These are phyloP conservation scores for Phaffia rhodozyma DNA, from an alignment of 1,284 basidiomycete species.

Conservation along the genomic window DNA sequence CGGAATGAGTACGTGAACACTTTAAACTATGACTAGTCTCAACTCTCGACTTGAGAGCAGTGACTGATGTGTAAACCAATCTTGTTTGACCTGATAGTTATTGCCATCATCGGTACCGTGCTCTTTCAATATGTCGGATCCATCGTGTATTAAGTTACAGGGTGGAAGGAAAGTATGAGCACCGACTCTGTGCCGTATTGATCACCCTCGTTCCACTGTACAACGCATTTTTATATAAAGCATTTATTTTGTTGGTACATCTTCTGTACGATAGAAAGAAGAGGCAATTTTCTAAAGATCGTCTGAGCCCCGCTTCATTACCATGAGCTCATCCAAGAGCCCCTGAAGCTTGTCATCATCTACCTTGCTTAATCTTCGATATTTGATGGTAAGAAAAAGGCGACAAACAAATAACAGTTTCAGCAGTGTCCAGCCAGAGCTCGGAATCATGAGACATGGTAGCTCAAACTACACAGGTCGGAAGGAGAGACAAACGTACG, in stretches of 20 bases:
- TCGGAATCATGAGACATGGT: not conserved
- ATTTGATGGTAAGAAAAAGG: not conserved
- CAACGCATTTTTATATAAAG: too few relatives aligned
- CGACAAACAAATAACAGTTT: too few relatives aligned
- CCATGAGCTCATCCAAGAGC: conserved; percentile 70
- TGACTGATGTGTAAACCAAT: not conserved
- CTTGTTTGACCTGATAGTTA: not conserved
- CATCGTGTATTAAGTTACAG: too few relatives aligned
- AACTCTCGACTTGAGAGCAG: not conserved
- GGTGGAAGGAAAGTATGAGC: too few relatives aligned
- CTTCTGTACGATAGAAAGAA: too few relatives aligned
- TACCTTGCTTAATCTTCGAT: conserved; percentile 61
- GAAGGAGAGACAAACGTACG: conserved; percentile 38
- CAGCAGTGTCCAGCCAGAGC: too few relatives aligned
- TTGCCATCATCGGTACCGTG: conserved; percentile 2
- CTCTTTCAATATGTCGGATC: conserved; percentile 10
- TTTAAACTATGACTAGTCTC: not conserved
- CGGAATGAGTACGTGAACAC: conserved; percentile 2
- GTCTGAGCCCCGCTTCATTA: conserved; percentile 19
- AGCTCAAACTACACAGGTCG: not conserved
- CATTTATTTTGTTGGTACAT: too few relatives aligned
- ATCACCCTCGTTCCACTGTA: too few relatives aligned
- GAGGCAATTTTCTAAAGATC: too few relatives aligned
- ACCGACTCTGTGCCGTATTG: too few relatives aligned
- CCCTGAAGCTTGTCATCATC: conserved; percentile 74